Conservation (phyloP, 257 asterid species). For the Linaria vulgaris region DNA sequence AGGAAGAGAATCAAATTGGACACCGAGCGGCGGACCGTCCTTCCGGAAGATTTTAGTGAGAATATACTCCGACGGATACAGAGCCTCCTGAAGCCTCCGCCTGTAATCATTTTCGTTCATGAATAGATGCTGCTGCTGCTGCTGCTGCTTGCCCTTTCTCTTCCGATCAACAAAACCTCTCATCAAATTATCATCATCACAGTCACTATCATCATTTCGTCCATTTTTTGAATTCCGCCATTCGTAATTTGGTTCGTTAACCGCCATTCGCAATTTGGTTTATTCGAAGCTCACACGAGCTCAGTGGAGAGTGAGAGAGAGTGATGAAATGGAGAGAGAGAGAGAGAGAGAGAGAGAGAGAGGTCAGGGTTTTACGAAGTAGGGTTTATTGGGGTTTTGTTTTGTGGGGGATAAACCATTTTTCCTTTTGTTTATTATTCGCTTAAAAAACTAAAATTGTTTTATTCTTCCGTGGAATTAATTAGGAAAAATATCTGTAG, state of each 20-base stretch:
- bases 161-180: conserved; percentile 9
- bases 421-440: neutral
- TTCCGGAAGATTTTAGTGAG: conserved; percentile 64
- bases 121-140: conserved; percentile 42
- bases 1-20: conserved; percentile 69
- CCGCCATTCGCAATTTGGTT: neutral
- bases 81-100: conserved; percentile 69
- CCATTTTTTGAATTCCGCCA: neutral
- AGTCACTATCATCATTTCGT: neutral
- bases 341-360: conserved; percentile 12
- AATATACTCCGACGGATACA: conserved; percentile 66
- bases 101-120: conserved; percentile 58
- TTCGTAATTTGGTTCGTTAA: neutral
- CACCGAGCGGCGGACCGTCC: conserved; percentile 91
- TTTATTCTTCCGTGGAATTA: neutral
- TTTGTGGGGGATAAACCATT: neutral
- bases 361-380: conserved; percentile 37
- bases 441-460: neutral
- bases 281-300: neutral
- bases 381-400: conserved; percentile 55
- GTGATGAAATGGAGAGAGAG: neutral
- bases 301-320: no score
- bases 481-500: conserved; percentile 1
- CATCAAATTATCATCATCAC: neutral
- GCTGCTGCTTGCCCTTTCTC: conserved; percentile 40